Conservation (phyloP, 768 basidiomycete genomes). For the Floccularia luteovirens region DNA sequence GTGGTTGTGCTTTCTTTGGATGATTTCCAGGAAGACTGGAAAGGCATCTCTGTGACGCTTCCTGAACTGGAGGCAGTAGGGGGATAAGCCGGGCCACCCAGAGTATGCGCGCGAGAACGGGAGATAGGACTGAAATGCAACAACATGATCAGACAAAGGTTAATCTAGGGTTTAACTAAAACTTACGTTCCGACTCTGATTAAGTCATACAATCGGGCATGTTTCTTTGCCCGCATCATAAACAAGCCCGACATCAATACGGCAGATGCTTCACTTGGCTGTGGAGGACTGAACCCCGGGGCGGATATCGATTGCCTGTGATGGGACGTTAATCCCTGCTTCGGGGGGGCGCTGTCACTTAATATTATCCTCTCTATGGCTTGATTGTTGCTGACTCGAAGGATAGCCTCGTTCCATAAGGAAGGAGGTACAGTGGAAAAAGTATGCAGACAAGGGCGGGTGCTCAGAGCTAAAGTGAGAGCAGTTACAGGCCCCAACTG, state of each 20-base stretch:
- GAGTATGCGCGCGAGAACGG: slow-evolving; percentile 27
- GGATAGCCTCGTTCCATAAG: slow-evolving; percentile 50
- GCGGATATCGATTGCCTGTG: too few species aligned
- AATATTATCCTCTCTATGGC: slow-evolving; percentile 38
- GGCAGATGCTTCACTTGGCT: slow-evolving; percentile 13
- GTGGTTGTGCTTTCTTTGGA: too few species aligned
- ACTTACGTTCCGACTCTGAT: slow-evolving; percentile 47
- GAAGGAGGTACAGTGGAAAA: slow-evolving; percentile 49
- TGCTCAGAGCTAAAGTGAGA: slow-evolving; percentile 26
- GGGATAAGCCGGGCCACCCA: too few species aligned
- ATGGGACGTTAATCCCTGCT: slow-evolving; percentile 4
- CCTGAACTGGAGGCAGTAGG: too few species aligned
- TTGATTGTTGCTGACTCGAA: slow-evolving; percentile 40
- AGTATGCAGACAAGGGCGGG: slow-evolving; percentile 33
- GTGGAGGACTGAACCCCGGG: too few species aligned
- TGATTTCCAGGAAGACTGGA: too few species aligned
- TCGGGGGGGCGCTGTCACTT: slow-evolving; percentile 13
- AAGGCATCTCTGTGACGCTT: too few species aligned
- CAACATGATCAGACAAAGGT: slow-evolving; percentile 2
- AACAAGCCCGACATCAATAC: slow-evolving; percentile 46
- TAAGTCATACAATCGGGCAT: slow-evolving; percentile 42
- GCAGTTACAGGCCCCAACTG: slow-evolving; percentile 22
- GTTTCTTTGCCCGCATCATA: slow-evolving; percentile 46
- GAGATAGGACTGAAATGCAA: slow-evolving; percentile 17
- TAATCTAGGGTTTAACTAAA: slow-evolving; percentile 7